Evolutionary conservation across 306 rosid species (phyloP), one percentile per base, ranked within the genome.

Genomic region (Dalbergia cochinchinensis): DNA sequence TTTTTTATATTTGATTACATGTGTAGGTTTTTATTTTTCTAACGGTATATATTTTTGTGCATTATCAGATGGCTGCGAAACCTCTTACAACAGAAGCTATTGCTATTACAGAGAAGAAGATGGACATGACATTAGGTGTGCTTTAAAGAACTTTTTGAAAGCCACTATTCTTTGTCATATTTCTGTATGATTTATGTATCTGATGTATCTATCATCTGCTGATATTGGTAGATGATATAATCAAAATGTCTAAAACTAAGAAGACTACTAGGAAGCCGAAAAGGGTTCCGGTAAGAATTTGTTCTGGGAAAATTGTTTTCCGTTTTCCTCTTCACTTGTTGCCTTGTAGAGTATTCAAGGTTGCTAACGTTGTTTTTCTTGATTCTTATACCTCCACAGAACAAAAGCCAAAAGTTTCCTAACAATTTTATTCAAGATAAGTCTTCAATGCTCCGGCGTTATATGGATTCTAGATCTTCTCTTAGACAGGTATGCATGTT

Each of bases 71-170:
- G 99, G 94, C 86, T 55, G 74, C 94, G 5, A 93, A 93, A 80
- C 97, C 98, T 37, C 91, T 89, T 70, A 85, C 92, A 22, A 87
- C 89, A 0, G 87, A 90, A 80, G 86, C 95, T 1, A 88, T 96
- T 82, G 99, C 98, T 9, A 88, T 93, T 33, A 93, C 99, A 5
- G 99, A 93, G 90, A 93, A 96, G 94, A 96, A 96, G 88, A 90
- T 96, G 98, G 96, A 91, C 85, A 96, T 96, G 99, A 78, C 96
- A 8, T 64, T 96, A 80, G 98, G 98, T 94, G 1, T 66, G 81
- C 35, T 48, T 76, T 8, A 10, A 5, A 31, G 6, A 62, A 67
- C 16, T n/a, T 20, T 7, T 12, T 33, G 62, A 4, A 10, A 62
- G 11, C 12, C 37, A 8, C 5, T 60, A 6, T 73, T 11, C 1